A percentile compares a stretch with the other conserved stretches of the same genome.
Conservation (phyloP, 352 stramenopile genomes). For the Globisporangium ultimum region DNA sequence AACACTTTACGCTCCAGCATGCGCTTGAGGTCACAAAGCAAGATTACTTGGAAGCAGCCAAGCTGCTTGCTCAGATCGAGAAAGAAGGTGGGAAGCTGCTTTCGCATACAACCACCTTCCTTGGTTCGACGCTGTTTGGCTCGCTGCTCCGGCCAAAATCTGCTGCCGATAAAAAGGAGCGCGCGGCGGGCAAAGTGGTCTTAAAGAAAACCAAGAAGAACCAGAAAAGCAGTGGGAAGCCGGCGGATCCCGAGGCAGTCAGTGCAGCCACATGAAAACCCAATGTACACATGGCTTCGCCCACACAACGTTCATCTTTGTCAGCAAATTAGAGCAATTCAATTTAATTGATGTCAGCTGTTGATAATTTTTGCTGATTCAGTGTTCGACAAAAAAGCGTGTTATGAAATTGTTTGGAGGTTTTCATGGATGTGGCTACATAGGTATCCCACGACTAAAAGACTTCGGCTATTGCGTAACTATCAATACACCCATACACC, state of each 20-base stretch:
- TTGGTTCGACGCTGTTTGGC: conserved; percentile 12
- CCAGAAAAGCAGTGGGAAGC: neutral
- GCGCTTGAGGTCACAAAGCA: conserved; percentile 53
- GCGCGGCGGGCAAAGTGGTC: neutral
- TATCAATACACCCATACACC: too few species aligned
- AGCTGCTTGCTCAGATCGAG: conserved; percentile 48
- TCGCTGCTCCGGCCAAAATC: conserved; percentile 9
- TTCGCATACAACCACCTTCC: neutral
- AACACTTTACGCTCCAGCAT: conserved; percentile 65
- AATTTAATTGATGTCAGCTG: too few species aligned
- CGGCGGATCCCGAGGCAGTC: neutral
- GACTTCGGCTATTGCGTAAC: too few species aligned
- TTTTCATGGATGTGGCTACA: too few species aligned
- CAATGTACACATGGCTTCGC: too few species aligned
- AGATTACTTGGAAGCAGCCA: conserved; percentile 58
- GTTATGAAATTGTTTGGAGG: too few species aligned
- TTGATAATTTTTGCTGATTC: too few species aligned
- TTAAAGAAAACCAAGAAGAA: conserved; percentile 1
- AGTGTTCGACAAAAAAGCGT: too few species aligned
- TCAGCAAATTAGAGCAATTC: too few species aligned
- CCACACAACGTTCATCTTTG: too few species aligned
- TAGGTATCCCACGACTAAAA: too few species aligned
- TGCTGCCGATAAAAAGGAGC: neutral
- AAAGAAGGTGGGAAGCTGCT: conserved; percentile 12
- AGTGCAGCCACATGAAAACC: too few species aligned